Evolutionary conservation across 83 land plant species (phyloP), one percentile per base, ranked within the genome.

Genomic region (Thuja plicata): DNA sequence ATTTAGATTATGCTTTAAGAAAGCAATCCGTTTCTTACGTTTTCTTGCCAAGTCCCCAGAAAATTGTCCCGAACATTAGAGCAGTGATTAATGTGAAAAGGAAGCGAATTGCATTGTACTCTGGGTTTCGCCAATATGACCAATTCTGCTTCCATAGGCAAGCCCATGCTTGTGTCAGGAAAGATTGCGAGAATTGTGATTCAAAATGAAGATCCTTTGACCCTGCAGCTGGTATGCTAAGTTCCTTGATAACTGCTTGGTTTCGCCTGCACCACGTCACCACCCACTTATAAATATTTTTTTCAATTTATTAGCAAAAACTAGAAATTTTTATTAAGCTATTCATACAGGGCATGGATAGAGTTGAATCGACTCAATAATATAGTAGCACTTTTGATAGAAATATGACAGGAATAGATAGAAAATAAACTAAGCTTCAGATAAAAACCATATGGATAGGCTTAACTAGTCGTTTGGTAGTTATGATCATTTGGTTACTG

Each of bases 61-160:
- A 92, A 17, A 92, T 89, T 46, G 84, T 35, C 4, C 92, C 92
- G 57, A 92, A 90, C 41, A 90, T 37, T 35, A 92, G 86, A 15
- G 90, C 90, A 38, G 41, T 79, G n/a, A 81, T 27, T 8, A 88
- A 8, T 62, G 93, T 92, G 41, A 89, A 86, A 24, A 90, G 41
- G 86, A 92, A 88, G n/a, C 93, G 93, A 57, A 92, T 82, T 3
- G 85, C 93, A 88, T 89, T 89, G 71, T 92, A 91, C 30, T 93
- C 90, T 34, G 95, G 95, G 76, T 90, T 94, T 77, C 93, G 87
- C 94, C 94, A 94, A 38, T 94, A 94, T 11, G 95, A 93, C 81
- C 89, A 85, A 86, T 94, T 88, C 52, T 93, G 93, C 85, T 94
- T 94, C 93, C 95, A 92, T 7, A 92, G 45, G 87, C 95, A 94